Base-by-base conservation (phyloP, 495 filamentous ascomycete genomes). In the Aspergillus funiculosus region DNA sequence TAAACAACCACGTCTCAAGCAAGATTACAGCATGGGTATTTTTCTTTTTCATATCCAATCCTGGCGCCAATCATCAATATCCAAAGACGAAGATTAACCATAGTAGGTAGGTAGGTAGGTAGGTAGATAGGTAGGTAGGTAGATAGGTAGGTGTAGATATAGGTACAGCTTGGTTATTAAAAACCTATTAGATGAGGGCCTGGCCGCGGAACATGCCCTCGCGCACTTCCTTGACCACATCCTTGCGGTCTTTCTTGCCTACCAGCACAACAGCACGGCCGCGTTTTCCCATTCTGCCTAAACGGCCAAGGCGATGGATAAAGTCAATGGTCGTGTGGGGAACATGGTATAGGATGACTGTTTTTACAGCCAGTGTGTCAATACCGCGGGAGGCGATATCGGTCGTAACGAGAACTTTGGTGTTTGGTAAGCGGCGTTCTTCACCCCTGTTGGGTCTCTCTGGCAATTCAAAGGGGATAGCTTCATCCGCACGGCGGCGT, bases 241-340 rank as follows among this genome's bases (percentile, higher is more conserved):
- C 90, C 61, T 83, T 83, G 45, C 94, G 72, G 61, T 96, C 94
- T 51, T 85, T 75, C 67, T 82, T 91, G 48, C 90, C 92, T 8
- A 95, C 87, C 34, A 98, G 66, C 29, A 97, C 88, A 49, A 95
- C 78, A 18, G 88, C 92, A 51, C 89, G 75, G 29, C 92, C 94
- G 59, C 92, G 76, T 56, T 88, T 78, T 2, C 88, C 87, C 92
- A 97, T 96, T 22, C 92, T 76, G 13, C 92, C 92, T 0, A 89
- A 86, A 52, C 92, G 74, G 38, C 92, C 92, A 15, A 97, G 74
- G 14, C 94, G 83, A 61, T 97, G 92, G 57, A 97, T 95, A 56
- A 98, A 96, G 68, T 98, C 92, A 46, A 97, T 88, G 0, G 89
- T 92, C 2, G 84, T 91, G 57, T 96, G 91, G 6, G 92, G 92